These are phyloP conservation scores for Chalciporus sp. DNA, from an alignment of 1,284 basidiomycete genomes.

Conservation along the genomic window DNA sequence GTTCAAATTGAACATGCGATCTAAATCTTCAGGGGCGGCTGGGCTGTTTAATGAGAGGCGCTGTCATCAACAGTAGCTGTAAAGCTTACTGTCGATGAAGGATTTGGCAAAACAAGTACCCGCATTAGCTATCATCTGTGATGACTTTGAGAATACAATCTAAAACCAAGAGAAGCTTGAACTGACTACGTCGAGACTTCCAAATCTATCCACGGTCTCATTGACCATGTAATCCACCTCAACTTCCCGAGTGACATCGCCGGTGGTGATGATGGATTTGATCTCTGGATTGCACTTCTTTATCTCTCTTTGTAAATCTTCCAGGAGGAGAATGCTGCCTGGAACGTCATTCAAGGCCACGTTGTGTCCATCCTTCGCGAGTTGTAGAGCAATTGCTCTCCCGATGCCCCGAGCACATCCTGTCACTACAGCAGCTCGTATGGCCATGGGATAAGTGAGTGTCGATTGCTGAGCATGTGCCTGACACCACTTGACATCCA, in stretches of 20 bases:
- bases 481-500: too few relatives aligned
- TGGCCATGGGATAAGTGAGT: background rate
- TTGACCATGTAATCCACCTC: constrained; percentile 7
- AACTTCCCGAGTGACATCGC: constrained; percentile 4
- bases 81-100: constrained; percentile 4
- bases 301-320: background rate
- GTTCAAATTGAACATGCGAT: constrained; percentile 4
- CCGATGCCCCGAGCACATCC: constrained; percentile 6
- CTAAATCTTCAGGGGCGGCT: constrained; percentile 3
- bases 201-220: background rate
- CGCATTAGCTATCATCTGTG: constrained; percentile 8
- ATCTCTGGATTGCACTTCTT: background rate
- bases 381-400: constrained; percentile 1
- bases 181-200: constrained; percentile 6
- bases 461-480: background rate
- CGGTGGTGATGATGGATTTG: background rate
- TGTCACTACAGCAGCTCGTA: background rate
- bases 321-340: background rate
- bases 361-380: constrained; percentile 1
- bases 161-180: background rate
- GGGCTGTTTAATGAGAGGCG: background rate
- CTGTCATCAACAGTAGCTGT: background rate
- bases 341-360: constrained; percentile 7
- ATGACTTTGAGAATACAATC: background rate
- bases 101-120: constrained; percentile 6